A percentile compares a stretch with the other conserved stretches of the same genome.
Conservation (phyloP, 306 rosid species). For the Pyrus pyrifolia region DNA sequence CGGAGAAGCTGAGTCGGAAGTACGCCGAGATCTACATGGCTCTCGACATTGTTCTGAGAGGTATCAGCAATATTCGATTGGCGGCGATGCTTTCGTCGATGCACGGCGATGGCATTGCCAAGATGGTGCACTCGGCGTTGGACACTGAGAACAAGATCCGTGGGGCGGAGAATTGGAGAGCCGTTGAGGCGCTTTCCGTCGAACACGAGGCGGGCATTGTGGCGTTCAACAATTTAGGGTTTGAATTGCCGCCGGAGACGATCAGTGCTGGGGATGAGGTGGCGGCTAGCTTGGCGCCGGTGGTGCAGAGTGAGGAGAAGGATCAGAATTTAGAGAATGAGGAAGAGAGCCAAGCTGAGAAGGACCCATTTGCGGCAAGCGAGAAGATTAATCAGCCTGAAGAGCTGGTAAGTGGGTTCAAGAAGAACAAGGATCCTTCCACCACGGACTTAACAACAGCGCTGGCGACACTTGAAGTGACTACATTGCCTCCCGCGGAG, state of each 20-base stretch:
- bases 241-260: conserved; percentile 76
- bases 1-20: conserved; percentile 79
- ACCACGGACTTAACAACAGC: conserved; percentile 69
- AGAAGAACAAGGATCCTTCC: conserved; percentile 72
- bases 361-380: conserved; percentile 91
- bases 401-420: conserved; percentile 73
- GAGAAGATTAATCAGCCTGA: conserved; percentile 76
- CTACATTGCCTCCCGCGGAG: conserved; percentile 80
- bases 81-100: conserved; percentile 86
- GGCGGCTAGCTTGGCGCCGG: conserved; percentile 49
- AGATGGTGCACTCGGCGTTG: conserved; percentile 87
- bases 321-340: conserved; percentile 42
- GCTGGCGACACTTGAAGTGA: conserved; percentile 80
- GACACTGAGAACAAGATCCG: conserved; percentile 83
- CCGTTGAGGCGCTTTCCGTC: conserved; percentile 45
- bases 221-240: conserved; percentile 44
- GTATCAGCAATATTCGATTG: conserved; percentile 80
- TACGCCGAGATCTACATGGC: conserved; percentile 98
- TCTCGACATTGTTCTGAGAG: conserved; percentile 79
- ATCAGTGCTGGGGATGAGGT: conserved; percentile 78
- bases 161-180: conserved; percentile 68
- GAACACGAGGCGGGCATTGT: conserved; percentile 60
- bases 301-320: conserved; percentile 40
- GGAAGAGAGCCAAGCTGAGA: conserved; percentile 52
- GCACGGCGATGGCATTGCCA: conserved; percentile 90